These are phyloP conservation scores for Ceratobasidium sp. DNA, from an alignment of 1,284 basidiomycete genomes.

Conservation along the genomic window DNA sequence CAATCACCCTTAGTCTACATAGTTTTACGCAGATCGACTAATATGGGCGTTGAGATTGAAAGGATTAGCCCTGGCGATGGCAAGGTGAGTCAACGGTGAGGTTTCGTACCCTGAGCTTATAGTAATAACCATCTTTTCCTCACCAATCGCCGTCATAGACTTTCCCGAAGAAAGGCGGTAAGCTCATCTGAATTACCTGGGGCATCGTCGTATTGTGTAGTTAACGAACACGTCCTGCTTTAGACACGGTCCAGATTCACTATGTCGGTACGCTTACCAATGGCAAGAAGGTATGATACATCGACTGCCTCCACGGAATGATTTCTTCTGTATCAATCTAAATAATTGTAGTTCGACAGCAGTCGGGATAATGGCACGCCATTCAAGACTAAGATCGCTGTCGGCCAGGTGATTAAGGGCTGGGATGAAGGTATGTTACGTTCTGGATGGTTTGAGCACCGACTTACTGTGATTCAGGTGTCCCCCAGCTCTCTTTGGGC, in stretches of 20 bases:
- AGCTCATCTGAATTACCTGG: conserved; percentile 51
- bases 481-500: conserved; percentile 81
- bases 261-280: conserved; percentile 77
- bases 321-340: neutral
- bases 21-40: neutral
- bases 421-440: conserved; percentile 87
- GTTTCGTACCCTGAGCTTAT: neutral
- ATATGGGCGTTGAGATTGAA: conserved; percentile 65
- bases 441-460: neutral
- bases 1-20: neutral
- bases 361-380: conserved; percentile 65
- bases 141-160: conserved; percentile 49
- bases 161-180: conserved; percentile 69
- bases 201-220: conserved; percentile 53
- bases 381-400: conserved; percentile 83
- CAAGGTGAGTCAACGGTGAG: conserved; percentile 47
- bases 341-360: conserved; percentile 49
- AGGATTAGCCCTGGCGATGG: conserved; percentile 63
- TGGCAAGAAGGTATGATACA: conserved; percentile 61
- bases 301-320: neutral
- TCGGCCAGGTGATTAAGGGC: conserved; percentile 87
- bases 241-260: conserved; percentile 74
- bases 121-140: neutral
- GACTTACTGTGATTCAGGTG: conserved; percentile 63
- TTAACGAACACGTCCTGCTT: conserved; percentile 47